Evolutionary conservation across 2,329 filamentous ascomycete genomes (phyloP).

Genomic region (Ascochyta rabiei): DNA sequence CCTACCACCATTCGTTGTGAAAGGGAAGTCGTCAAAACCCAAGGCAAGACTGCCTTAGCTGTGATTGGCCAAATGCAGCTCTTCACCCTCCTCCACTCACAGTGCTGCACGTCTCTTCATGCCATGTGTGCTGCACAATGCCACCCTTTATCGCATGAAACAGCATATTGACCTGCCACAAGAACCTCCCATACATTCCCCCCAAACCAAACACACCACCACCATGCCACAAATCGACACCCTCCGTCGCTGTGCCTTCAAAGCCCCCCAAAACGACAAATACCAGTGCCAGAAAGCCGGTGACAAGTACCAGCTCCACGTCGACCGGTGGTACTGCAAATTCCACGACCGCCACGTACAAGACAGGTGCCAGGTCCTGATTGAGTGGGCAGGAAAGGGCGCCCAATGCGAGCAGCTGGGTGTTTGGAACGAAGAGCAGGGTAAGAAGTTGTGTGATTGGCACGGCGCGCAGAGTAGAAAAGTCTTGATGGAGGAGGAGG

Average conservation of each 20-base stretch:
- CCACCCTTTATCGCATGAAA: background rate
- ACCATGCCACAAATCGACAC: background rate
- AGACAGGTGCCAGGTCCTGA: slow-evolving; percentile 13
- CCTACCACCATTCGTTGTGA: too few species aligned
- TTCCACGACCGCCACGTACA: slow-evolving; percentile 18
- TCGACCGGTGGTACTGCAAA: slow-evolving; percentile 12
- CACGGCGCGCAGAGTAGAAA: background rate
- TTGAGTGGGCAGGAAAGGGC: slow-evolving; percentile 11
- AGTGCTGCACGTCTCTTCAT: background rate
- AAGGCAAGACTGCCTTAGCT: too few species aligned
- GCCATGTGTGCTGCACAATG: too few species aligned
- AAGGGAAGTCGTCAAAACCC: too few species aligned
- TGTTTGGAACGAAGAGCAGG: slow-evolving; percentile 1
- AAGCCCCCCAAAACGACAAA: slow-evolving; percentile 16
- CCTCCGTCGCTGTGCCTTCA: slow-evolving; percentile 18
- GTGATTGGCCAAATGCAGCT: background rate
- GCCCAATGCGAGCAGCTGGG: slow-evolving; percentile 14
- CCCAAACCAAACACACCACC: too few species aligned
- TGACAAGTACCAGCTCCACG: slow-evolving; percentile 6
- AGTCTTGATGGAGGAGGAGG: background rate
- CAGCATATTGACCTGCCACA: background rate
- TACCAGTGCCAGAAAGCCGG: slow-evolving; percentile 19
- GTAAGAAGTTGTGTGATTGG: slow-evolving; percentile 7
- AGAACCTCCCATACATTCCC: background rate
- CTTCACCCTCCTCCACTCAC: background rate